Evolutionary conservation across 768 basidiomycete genomes (phyloP).

Genomic region (Mycena epipterygia): DNA sequence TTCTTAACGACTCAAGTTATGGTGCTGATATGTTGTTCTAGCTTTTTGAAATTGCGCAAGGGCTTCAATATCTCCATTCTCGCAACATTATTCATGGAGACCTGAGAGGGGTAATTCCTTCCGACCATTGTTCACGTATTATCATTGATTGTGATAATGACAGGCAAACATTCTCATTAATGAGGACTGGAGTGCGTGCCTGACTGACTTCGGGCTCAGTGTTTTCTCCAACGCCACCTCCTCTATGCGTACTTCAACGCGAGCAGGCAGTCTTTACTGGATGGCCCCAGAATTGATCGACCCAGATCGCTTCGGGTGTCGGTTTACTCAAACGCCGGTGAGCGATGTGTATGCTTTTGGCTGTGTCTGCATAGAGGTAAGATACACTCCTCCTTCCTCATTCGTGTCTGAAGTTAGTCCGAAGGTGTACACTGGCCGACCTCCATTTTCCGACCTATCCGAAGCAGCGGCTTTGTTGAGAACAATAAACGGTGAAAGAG

Average conservation of each 20-base stretch:
- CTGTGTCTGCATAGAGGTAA: constrained; percentile 50
- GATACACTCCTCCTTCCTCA: too few relatives aligned
- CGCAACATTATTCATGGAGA: constrained; percentile 37
- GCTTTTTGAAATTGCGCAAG: constrained; percentile 38
- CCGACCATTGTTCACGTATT: neutral
- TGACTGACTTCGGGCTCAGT: constrained; percentile 52
- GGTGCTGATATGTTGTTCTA: too few relatives aligned
- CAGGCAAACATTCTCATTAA: constrained; percentile 49
- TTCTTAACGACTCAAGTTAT: neutral
- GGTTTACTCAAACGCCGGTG: constrained; percentile 41
- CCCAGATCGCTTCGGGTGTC: constrained; percentile 40
- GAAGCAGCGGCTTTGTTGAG: constrained; percentile 4
- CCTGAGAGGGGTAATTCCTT: constrained; percentile 22
- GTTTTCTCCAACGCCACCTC: constrained; percentile 44
- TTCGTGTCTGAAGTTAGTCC: neutral
- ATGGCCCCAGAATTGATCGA: too few relatives aligned
- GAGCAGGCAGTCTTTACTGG: too few relatives aligned
- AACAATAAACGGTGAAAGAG: constrained; percentile 9
- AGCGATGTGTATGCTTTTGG: constrained; percentile 52
- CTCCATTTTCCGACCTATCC: constrained; percentile 18
- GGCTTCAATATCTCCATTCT: constrained; percentile 41
- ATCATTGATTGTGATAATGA: neutral
- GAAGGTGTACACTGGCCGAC: neutral
- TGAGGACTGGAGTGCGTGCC: constrained; percentile 47
- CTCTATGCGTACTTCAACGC: constrained; percentile 39